Conservation (phyloP, 768 basidiomycete species). For the Pulveroboletus frians region DNA sequence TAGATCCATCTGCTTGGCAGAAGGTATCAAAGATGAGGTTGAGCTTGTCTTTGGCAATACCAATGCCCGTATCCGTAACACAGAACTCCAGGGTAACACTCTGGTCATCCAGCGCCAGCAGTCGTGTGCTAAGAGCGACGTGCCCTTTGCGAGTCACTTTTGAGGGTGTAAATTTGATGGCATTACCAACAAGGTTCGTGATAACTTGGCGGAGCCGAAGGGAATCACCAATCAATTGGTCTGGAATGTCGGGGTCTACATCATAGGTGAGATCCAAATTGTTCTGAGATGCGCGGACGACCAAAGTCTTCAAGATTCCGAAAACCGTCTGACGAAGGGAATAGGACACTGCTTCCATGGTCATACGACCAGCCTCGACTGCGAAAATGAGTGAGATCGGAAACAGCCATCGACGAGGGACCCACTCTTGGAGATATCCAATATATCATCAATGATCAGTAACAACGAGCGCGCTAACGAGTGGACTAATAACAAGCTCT, state of each 20-base stretch:
- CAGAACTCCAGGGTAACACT: slow-evolving; percentile 94
- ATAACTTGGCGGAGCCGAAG: slow-evolving; percentile 92
- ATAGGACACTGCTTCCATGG: slow-evolving; percentile 98
- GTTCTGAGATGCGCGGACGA: slow-evolving; percentile 95
- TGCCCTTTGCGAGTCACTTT: slow-evolving; percentile 77
- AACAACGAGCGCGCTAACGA: slow-evolving; percentile 88
- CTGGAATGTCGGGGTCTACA: slow-evolving; percentile 92
- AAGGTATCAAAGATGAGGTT: slow-evolving; percentile 99
- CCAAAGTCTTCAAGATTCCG: slow-evolving; percentile 95
- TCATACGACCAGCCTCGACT: slow-evolving; percentile 99
- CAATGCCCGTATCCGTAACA: slow-evolving; percentile 96
- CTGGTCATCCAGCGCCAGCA: slow-evolving; percentile 73
- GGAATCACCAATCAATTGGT: slow-evolving; percentile 95
- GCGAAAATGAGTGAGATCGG: slow-evolving; percentile 10
- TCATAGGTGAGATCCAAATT: slow-evolving; percentile 95
- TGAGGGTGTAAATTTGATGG: slow-evolving; percentile 93
- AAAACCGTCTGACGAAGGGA: slow-evolving; percentile 96
- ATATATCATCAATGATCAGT: slow-evolving; percentile 97
- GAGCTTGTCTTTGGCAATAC: slow-evolving; percentile 96
- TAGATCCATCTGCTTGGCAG: slow-evolving; percentile 97
- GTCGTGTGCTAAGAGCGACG: slow-evolving; percentile 82
- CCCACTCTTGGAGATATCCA: slow-evolving; percentile 99
- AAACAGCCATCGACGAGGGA: slow-evolving; percentile 14
- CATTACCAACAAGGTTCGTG: slow-evolving; percentile 92
- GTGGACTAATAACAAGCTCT: slow-evolving; percentile 93